These are phyloP conservation scores for Corymbia maculata DNA, from an alignment of 345 rosid species.

Conservation along the genomic window DNA sequence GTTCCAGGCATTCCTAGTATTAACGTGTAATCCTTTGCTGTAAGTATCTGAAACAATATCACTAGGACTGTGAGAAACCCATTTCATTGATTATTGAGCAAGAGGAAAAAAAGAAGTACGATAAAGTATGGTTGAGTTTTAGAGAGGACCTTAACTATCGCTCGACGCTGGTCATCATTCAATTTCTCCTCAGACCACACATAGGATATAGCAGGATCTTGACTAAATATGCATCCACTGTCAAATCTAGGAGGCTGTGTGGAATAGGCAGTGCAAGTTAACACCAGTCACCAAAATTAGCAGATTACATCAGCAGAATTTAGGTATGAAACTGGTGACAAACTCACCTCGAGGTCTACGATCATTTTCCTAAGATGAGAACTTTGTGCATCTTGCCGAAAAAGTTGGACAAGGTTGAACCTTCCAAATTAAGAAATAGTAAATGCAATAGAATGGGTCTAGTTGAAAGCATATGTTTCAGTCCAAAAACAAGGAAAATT, in stretches of 20 bases:
- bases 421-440: slow-evolving; percentile 26
- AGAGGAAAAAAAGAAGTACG: not conserved
- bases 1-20: slow-evolving; percentile 99
- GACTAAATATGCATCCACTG: slow-evolving; percentile 78
- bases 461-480: not conserved
- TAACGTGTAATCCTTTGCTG: slow-evolving; percentile 88
- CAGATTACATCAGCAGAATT: not conserved
- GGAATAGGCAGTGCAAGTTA: not conserved
- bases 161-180: slow-evolving; percentile 94
- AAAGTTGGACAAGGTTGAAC: slow-evolving; percentile 87
- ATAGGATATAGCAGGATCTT: slow-evolving; percentile 95
- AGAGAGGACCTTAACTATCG: slow-evolving; percentile 73
- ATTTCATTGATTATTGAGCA: not conserved
- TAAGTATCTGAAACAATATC: slow-evolving; percentile 60
- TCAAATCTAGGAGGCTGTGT: slow-evolving; percentile 93
- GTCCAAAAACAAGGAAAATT: not conserved
- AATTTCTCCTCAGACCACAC: slow-evolving; percentile 81
- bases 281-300: not conserved
- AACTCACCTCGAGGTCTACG: slow-evolving; percentile 85
- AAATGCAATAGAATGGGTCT: not conserved
- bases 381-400: slow-evolving; percentile 42
- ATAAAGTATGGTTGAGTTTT: not conserved
- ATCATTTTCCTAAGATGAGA: slow-evolving; percentile 79
- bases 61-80: not conserved
- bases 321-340: not conserved